Base-by-base conservation (phyloP, 176 grass and related monocot genomes). In the Carex cristatella region DNA sequence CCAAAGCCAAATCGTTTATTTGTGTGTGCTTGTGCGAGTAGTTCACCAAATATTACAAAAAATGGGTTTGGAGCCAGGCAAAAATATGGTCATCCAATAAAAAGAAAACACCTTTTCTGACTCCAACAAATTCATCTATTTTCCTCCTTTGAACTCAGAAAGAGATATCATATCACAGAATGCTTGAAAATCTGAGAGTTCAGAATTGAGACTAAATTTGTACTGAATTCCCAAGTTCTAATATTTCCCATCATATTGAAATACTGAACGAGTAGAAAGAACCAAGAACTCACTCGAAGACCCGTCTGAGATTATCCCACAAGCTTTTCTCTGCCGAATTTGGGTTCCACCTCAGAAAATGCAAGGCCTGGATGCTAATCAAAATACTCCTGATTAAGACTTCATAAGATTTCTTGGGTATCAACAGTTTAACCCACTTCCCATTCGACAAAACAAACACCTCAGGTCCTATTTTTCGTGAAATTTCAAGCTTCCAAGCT, bases 291-390 rank as follows among this genome's bases (percentile, higher is more conserved):
- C 86, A 99, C 96, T 88, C 68, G 2, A 92, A 92, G 85, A 92
- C 65, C 86, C 74, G 87, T 61, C 83, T 77, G n/a, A 99, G 91
- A 66, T 91, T 89, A 78, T 44, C 90, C 93, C 93, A 94, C 37
- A 95, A 16, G 65, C 48, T 89, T 66, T 90, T 99, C 63, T 94
- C 90, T 2, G 77, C 35, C 30, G 91, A 86, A 33, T 89, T 59
- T 0, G 93, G 91, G 68, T 88, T 95, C 86, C 84, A 95, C 53
- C 69, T 92, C 11, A 95, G 46, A 82, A 94, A 95, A 62, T 99
- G 93, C 69, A 99, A 87, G 73, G 91, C 87, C 63, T 87, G 85
- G 57, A 79, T 67, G 0, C 85, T 92, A 54, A 99, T 92, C 73
- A 99, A 79, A 51, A 92, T 66, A 12, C 77, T 80, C 84, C 93